These are phyloP conservation scores for Evansstolkia leycettana DNA, from an alignment of 495 filamentous ascomycete genomes.

Conservation along the genomic window DNA sequence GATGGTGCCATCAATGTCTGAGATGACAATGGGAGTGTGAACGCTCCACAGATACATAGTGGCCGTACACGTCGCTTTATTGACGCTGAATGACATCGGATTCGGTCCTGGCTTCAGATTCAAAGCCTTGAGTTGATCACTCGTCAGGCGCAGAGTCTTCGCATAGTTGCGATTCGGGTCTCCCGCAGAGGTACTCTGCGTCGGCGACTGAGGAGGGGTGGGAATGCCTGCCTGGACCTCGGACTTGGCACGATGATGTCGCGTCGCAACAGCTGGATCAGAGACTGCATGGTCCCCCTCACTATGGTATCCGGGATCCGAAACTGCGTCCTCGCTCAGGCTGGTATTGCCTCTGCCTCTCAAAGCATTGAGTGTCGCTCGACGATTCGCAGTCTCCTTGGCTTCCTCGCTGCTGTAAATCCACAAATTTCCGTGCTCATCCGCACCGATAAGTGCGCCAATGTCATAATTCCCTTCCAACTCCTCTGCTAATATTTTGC, in stretches of 20 bases:
- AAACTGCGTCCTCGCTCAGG: conserved; percentile 68
- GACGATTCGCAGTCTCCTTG: conserved; percentile 58
- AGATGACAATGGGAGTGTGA: conserved; percentile 87
- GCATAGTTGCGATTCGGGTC: conserved; percentile 81
- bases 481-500: conserved; percentile 93
- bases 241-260: conserved; percentile 51
- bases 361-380: conserved; percentile 38
- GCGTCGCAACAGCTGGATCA: conserved; percentile 19
- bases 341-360: conserved; percentile 37
- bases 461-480: conserved; percentile 93
- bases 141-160: conserved; percentile 92
- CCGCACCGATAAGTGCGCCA: conserved; percentile 84
- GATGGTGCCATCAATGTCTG: conserved; percentile 97
- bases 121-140: conserved; percentile 84
- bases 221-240: conserved; percentile 55
- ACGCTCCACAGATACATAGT: conserved; percentile 89
- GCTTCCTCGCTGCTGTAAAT: conserved; percentile 97
- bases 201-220: conserved; percentile 70
- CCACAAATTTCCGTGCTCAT: conserved; percentile 94
- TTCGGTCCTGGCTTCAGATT: conserved; percentile 76
- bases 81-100: conserved; percentile 90
- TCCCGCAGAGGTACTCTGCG: conserved; percentile 37
- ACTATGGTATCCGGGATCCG: conserved; percentile 90
- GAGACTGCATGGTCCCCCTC: conserved; percentile 46
- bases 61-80: conserved; percentile 80